A percentile compares a stretch with the other conserved stretches of the same genome.
phyloP scores from a whole-genome alignment of 164 flowering plant genomes.

The Stephania cephalantha region DNA sequence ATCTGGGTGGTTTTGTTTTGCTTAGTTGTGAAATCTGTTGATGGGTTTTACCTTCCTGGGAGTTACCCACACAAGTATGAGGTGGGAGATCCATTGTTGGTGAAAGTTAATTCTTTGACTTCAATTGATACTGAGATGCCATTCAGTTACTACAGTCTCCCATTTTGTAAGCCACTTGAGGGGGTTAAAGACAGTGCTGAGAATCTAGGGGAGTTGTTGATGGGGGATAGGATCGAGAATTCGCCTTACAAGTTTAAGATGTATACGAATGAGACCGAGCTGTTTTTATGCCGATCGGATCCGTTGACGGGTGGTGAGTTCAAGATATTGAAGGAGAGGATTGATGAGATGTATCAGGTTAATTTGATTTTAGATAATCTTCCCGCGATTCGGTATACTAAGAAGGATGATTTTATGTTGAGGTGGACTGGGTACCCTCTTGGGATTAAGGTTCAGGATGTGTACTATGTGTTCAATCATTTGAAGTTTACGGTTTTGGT shows the following conservation, averaged over 20 bases:
- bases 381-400: constrained; percentile 18
- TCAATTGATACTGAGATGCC: constrained; percentile 20
- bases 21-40: not conserved
- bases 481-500: constrained; percentile 18
- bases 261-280: constrained; percentile 10
- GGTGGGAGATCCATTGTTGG: constrained; percentile 3
- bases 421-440: constrained; percentile 22
- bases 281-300: constrained; percentile 11
- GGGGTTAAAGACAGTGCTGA: constrained; percentile 21
- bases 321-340: constrained; percentile 15
- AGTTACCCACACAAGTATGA: constrained; percentile 15
- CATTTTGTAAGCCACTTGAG: constrained; percentile 16
- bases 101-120: constrained; percentile 19
- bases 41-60: constrained; percentile 22
- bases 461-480: constrained; percentile 17
- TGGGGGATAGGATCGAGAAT: constrained; percentile 22
- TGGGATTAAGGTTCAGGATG: constrained; percentile 14
- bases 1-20: constrained; percentile 2
- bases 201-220: constrained; percentile 18
- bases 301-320: constrained; percentile 6
- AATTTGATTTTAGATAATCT: constrained; percentile 20
- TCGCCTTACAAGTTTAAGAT: constrained; percentile 17
- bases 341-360: constrained; percentile 21
- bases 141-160: constrained; percentile 20
- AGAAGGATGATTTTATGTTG: constrained; percentile 11